Base-by-base conservation (phyloP, 495 filamentous ascomycete genomes). In the Penicillium longicatenatum region DNA sequence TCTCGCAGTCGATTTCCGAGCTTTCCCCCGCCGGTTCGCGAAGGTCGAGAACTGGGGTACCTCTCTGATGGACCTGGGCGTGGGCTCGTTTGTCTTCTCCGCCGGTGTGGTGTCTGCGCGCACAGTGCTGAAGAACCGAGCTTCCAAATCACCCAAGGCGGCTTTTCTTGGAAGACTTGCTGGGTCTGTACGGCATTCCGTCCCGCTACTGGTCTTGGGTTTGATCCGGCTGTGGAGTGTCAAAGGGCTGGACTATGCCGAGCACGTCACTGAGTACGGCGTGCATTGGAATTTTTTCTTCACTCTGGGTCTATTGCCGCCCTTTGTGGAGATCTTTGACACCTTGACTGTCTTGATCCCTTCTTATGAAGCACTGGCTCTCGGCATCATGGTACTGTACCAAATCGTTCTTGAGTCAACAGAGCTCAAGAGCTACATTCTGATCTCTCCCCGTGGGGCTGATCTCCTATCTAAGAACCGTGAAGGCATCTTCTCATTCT, bases 231-330 rank as follows among this genome's bases (percentile, higher is more conserved):
- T 98, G 17, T 87, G 88, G 53, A 96, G 85, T 63, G 93, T 98
- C 65, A 99, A 98, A 73, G 90, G 91, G 10, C 76, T 97, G 21
- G 92, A 97, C 66, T 98, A 98, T 68, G 92, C 92, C 2, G 94
- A 98, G 70, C 94, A 99, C 74, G 92, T 98, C 35, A 93, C 91
- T 2, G 94, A 99, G 63, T 99, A 99, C 64, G 94, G 94, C 30
- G 91, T 98, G 11, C 94, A 99, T 70, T 99, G 94, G 94, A 99
- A 99, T 71, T 99, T 99, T 72, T 99, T 99, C 78, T 98, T 99
- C 73, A 99, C 94, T 0, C 76, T 99, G 11, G 93, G 86, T 4
- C 84, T 97, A 24, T 73, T 99, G 31, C 91, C 93, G 2, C 92
- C 92, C 4, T 94, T 94, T 62, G 85, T 96, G 50, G 93, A 93